These are phyloP conservation scores for Tuctoria greenei DNA, from an alignment of 176 grass and related monocot species.

Conservation along the genomic window DNA sequence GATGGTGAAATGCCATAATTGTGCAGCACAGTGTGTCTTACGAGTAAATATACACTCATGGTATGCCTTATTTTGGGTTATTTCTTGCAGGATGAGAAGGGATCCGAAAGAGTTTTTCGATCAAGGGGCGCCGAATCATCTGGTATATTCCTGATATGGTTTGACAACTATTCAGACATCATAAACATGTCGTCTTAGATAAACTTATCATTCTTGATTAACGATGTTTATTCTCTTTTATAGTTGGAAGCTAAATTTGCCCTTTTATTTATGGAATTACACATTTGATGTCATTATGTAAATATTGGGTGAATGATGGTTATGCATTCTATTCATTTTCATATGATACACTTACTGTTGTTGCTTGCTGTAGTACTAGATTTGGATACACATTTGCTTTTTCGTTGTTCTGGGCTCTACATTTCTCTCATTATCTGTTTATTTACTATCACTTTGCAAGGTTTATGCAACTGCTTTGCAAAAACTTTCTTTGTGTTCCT, in stretches of 20 bases:
- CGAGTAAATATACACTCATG: background rate
- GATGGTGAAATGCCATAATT: constrained; percentile 1
- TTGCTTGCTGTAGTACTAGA: constrained; percentile 14
- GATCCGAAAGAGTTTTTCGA: constrained; percentile 35
- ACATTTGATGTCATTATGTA: constrained; percentile 9
- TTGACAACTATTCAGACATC: constrained; percentile 10
- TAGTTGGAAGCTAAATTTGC: background rate
- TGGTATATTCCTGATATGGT: constrained; percentile 49
- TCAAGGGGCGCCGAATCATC: constrained; percentile 56
- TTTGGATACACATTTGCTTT: background rate
- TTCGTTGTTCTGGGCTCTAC: constrained; percentile 16
- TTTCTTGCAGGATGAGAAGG: constrained; percentile 49
- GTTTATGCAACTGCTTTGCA: constrained; percentile 24
- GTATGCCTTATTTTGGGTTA: constrained; percentile 15
- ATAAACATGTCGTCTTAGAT: background rate
- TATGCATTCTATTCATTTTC: constrained; percentile 4
- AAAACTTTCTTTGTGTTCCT: background rate
- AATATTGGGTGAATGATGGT: constrained; percentile 11
- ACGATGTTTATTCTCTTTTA: background rate
- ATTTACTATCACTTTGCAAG: constrained; percentile 3
- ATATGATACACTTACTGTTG: constrained; percentile 9
- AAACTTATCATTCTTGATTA: background rate
- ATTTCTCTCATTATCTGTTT: constrained; percentile 15
- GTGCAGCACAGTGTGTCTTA: constrained; percentile 12
- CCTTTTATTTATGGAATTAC: background rate